These are phyloP conservation scores for Forsythia viridissima DNA, from an alignment of 257 asterid genomes.

Conservation along the genomic window DNA sequence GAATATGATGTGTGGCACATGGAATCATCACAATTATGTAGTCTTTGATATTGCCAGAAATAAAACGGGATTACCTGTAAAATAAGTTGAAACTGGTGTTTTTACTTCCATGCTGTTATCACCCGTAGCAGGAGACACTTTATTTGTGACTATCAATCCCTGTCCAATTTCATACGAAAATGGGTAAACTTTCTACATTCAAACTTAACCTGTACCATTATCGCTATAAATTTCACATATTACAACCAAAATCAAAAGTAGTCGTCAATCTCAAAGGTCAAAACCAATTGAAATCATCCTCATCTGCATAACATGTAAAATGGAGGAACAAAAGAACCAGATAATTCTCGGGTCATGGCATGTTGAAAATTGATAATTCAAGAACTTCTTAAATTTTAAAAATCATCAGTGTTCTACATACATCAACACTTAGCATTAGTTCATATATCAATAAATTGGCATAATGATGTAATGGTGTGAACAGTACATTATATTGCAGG, in stretches of 20 bases:
- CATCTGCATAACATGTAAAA: not conserved
- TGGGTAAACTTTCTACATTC: slow-evolving; percentile 11
- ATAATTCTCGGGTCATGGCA: not conserved
- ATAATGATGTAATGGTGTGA: not conserved
- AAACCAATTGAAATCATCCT: slow-evolving; percentile 1
- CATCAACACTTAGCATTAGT: not conserved
- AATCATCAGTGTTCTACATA: not conserved
- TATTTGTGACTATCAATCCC: slow-evolving; percentile 53
- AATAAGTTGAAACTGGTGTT: slow-evolving; percentile 41
- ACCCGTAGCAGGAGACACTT: slow-evolving; percentile 40
- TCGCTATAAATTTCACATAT: not conserved
- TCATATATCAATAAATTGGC: not conserved
- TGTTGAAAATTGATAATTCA: not conserved
- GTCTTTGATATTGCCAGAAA: not conserved
- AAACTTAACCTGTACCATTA: not conserved
- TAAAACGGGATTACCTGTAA: slow-evolving; percentile 35
- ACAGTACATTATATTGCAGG: not conserved
- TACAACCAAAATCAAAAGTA: slow-evolving; percentile 9
- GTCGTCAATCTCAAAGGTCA: not conserved
- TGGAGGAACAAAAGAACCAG: not conserved
- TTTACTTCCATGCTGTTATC: slow-evolving; percentile 41
- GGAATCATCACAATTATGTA: not conserved
- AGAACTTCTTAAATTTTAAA: not conserved
- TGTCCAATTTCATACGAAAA: slow-evolving; percentile 24
- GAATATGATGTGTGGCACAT: not conserved